Base-by-base conservation (phyloP, 306 rosid genomes). In the Sindora glabra region DNA sequence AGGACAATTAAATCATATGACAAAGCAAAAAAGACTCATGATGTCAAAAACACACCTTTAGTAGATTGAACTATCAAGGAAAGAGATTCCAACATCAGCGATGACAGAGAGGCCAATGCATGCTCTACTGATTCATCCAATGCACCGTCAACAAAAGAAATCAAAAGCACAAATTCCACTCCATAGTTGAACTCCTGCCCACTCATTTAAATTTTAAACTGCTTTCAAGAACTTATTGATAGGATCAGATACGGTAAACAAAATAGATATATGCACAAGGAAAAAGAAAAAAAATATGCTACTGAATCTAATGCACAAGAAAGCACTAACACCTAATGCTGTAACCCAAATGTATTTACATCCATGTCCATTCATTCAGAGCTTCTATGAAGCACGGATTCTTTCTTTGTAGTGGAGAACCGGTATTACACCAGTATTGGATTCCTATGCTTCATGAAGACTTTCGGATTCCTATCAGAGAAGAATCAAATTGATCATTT, bases 51-150 rank as follows among this genome's bases (percentile, higher is more conserved):
- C 59, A 73, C 24, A 79, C 97, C 98, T 44, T 59, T 92, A 21
- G 96, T 91, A 49, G 80, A 75, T 77, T 91, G 98, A 64, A 83
- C 95, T 65, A 91, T 59, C 68, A 88, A 81, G 60, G 98, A 91
- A 47, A 92, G 96, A 73, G 77, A 81, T 56, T 49, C 88, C 33
- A 50, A 38, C 32, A 75, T 41, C 73, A 85, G 55, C 14, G 42
- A 64, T 25, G 79, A 71, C 55, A 91, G 74, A 71, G 86, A 81
- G 57, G 64, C 63, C 64, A 91, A 60, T 49, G 98, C 92, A 22
- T 74, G 75, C 27, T 85, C 85, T 8, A 61, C 69, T 5, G 15
- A 68, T 55, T 44, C 79, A 49, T 57, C 72, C 44, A 63, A 67
- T 59, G 75, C 81, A 67, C 52, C 70, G 40, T 70, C 63, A 39